Evolutionary conservation across 2,329 filamentous ascomycete genomes (phyloP).

Genomic region (Calonectria pseudoturangicola): DNA sequence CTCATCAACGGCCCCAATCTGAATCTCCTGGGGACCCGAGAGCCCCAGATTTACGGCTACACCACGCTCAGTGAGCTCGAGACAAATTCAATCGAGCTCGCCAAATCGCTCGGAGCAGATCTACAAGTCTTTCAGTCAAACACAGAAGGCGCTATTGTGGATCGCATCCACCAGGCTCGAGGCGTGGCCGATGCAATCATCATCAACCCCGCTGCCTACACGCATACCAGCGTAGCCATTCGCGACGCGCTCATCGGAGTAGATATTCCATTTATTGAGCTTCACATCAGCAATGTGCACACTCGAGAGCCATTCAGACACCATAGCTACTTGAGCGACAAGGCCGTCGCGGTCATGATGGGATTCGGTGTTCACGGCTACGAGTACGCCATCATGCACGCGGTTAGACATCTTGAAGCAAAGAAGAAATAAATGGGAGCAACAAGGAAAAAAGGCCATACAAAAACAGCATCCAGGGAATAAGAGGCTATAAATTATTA

Average conservation of each 20-base stretch:
- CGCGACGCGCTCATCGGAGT: conserved; percentile 81
- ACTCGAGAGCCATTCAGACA: conserved; percentile 80
- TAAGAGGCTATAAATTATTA: background rate
- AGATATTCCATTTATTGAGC: conserved; percentile 81
- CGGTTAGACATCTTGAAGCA: conserved; percentile 24
- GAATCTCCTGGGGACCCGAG: conserved; percentile 84
- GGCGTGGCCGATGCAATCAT: conserved; percentile 72
- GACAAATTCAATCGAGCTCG: conserved; percentile 67
- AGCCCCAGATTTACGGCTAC: conserved; percentile 82
- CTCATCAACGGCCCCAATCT: conserved; percentile 87
- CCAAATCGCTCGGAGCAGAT: conserved; percentile 64
- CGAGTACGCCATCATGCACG: conserved; percentile 34
- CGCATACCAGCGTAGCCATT: conserved; percentile 83
- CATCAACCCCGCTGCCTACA: conserved; percentile 84
- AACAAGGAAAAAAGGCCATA: background rate
- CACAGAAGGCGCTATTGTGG: conserved; percentile 82
- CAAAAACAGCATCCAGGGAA: background rate
- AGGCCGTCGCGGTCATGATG: conserved; percentile 79
- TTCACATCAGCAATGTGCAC: conserved; percentile 84
- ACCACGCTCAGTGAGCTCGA: conserved; percentile 79
- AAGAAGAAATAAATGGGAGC: conserved; percentile 30
- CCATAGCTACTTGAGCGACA: conserved; percentile 83
- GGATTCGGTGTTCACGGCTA: conserved; percentile 36
- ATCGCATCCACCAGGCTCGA: conserved; percentile 81
- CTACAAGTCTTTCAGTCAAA: conserved; percentile 82